Conservation (phyloP, 2,329 filamentous ascomycete species). For the Colletotrichum kahawae region DNA sequence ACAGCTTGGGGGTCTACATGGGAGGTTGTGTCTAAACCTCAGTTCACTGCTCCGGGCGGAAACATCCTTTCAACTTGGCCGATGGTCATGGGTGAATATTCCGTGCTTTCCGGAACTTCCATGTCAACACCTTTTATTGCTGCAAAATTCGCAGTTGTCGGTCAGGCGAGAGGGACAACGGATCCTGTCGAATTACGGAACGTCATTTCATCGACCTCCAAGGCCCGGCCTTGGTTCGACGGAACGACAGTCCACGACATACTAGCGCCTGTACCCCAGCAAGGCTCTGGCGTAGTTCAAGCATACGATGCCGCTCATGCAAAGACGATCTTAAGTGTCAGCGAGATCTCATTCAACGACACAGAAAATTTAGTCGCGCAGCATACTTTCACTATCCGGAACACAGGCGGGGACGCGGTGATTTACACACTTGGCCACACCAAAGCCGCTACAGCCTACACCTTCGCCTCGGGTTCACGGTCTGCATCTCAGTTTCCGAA, state of each 20-base stretch:
- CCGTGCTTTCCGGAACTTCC: conserved; percentile 56
- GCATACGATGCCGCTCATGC: conserved; percentile 44
- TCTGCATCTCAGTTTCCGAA: conserved; percentile 22
- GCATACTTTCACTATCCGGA: conserved; percentile 42
- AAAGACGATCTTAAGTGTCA: conserved; percentile 40
- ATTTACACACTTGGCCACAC: conserved; percentile 42
- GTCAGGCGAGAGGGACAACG: conserved; percentile 30
- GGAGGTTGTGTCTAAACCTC: conserved; percentile 23
- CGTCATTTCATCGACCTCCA: conserved; percentile 34
- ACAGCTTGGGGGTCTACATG: conserved; percentile 23
- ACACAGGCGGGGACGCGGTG: conserved; percentile 36
- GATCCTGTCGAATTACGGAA: conserved; percentile 27
- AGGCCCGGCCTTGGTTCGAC: conserved; percentile 32
- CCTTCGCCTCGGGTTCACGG: conserved; percentile 24
- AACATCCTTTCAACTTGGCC: conserved; percentile 25
- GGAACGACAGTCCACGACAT: conserved; percentile 20
- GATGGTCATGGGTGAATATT: conserved; percentile 41
- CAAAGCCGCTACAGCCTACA: conserved; percentile 42
- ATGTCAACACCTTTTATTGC: conserved; percentile 56
- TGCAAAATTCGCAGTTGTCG: conserved; percentile 37
- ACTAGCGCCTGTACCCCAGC: conserved; percentile 41
- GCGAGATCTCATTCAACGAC: conserved; percentile 50
- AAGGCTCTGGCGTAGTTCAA: conserved; percentile 46
- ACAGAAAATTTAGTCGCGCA: conserved; percentile 40
- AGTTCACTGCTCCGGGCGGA: conserved; percentile 24